Conservation (phyloP, 2,329 filamentous ascomycete genomes). For the Pseudohalonectria lignicola region DNA sequence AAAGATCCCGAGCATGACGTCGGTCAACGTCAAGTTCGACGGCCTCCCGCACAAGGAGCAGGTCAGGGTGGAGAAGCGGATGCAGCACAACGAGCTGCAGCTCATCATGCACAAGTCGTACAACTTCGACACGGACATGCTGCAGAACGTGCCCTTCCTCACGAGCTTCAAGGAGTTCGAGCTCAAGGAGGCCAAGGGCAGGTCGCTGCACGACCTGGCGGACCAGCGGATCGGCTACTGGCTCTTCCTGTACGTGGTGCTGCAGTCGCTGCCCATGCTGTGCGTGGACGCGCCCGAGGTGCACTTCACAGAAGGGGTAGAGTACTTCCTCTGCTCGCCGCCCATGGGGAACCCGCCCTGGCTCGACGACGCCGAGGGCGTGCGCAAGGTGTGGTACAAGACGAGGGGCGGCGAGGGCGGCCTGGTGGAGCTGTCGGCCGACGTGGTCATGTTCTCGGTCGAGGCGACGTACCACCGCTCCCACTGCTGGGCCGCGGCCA, state of each 20-base stretch:
- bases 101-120: conserved; percentile 71
- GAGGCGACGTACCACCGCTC: conserved; percentile 49
- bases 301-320: conserved; percentile 57
- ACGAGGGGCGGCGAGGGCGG: conserved; percentile 50
- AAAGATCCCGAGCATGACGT: conserved; percentile 57
- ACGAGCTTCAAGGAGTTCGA: conserved; percentile 63
- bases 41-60: conserved; percentile 63
- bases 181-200: conserved; percentile 52
- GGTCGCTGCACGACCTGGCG: conserved; percentile 52
- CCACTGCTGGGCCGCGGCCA: conserved; percentile 44
- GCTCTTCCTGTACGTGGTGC: conserved; percentile 69
- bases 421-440: conserved; percentile 46
- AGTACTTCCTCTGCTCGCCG: conserved; percentile 73
- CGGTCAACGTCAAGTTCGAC: conserved; percentile 53
- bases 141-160: conserved; percentile 52
- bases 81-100: conserved; percentile 70
- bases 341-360: conserved; percentile 64
- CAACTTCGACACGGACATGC: conserved; percentile 57
- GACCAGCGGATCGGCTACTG: conserved; percentile 68
- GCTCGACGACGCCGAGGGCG: conserved; percentile 52
- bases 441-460: conserved; percentile 49
- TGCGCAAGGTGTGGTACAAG: conserved; percentile 64
- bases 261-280: conserved; percentile 68
- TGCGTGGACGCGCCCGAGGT: conserved; percentile 66
- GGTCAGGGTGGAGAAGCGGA: conserved; percentile 56